Percentiles rank a stretch among this genome's conserved stretches.
Evolutionary conservation across 257 asterid species (phyloP).

Genomic region (Solanum medicagineum): DNA sequence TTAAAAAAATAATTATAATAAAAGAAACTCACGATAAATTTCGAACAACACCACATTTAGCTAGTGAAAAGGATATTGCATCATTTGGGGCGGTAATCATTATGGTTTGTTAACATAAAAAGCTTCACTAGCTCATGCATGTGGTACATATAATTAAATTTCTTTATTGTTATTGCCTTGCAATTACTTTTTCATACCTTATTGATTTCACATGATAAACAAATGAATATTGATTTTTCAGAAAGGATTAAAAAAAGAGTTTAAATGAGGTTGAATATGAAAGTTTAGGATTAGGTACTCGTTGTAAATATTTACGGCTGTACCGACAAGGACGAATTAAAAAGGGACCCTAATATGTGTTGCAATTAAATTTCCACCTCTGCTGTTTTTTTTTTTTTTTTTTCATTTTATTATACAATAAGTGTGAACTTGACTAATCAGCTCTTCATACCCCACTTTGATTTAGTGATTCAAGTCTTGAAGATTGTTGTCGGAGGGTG

Average conservation of each 20-base stretch:
- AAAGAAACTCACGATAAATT: no score
- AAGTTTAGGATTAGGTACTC: not conserved
- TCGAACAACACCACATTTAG: not conserved
- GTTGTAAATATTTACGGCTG: not conserved
- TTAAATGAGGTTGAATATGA: not conserved
- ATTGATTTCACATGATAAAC: not conserved
- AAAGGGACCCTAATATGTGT: not conserved
- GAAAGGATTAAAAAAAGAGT: not conserved
- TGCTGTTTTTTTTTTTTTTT: not conserved
- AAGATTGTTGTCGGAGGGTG: not conserved
- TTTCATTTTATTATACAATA: not conserved
- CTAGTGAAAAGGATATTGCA: not conserved
- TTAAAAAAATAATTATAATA: no score
- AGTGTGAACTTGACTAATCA: not conserved
- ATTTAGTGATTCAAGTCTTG: not conserved
- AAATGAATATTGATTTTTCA: not conserved
- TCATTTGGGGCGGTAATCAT: not conserved
- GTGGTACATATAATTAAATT: not conserved
- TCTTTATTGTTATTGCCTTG: not conserved
- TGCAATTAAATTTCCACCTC: not conserved
- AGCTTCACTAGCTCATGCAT: not conserved
- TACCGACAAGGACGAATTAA: not conserved
- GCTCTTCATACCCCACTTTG: not conserved
- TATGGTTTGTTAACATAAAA: not conserved
- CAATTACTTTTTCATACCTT: not conserved